Evolutionary conservation across 1,284 basidiomycete genomes (phyloP), one percentile per base, ranked within the genome.

Genomic region (Phlebopus sp.): DNA sequence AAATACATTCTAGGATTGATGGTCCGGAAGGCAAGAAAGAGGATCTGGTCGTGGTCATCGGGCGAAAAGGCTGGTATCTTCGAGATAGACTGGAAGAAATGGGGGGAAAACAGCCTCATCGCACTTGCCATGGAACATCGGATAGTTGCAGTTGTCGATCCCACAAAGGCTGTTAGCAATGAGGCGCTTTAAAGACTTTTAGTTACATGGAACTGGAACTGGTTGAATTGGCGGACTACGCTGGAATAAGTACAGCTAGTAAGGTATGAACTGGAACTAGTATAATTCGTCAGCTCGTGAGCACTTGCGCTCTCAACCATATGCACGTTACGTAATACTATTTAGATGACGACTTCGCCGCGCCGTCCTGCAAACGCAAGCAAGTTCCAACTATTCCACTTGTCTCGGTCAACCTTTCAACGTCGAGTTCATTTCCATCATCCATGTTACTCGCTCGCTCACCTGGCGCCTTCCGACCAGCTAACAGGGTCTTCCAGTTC

Each of bases 111-210:
- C 9, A 63, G 60, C 42, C 47, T 69, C 46, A 62, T 69, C 45
- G 68, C 66, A 27, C 44, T 69, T 44, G 70, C 70, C 29, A 64
- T 71, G 57, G 69, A 71, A 46, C 62, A 69, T 48, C 65, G 56
- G 46, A 54, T 59, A 3, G 69, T 71, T 13, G 68, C 58, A 4
- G 53, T 71, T 10, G 50, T 69, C 43, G 70, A 69, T 44, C 63
- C 68, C 8, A 45, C 57, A 4, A 69, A 55, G 39, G 40, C 70
- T 19, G 57, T 51, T 19, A 32, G 43, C 19, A 41, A 52, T 40
- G 44, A 47, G 29, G 47, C 39, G 13, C 13, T 37, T 32, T 31
- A 31, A 32, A 35, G 27, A 46, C 39, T n/a, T 8, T 14, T 18
- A n/a, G 5, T 37, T 25, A 42, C 37, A 34, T 44, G n/a, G 10